phyloP scores from a whole-genome alignment of 2,329 filamentous ascomycete genomes.

The Alternaria gansuensis region DNA sequence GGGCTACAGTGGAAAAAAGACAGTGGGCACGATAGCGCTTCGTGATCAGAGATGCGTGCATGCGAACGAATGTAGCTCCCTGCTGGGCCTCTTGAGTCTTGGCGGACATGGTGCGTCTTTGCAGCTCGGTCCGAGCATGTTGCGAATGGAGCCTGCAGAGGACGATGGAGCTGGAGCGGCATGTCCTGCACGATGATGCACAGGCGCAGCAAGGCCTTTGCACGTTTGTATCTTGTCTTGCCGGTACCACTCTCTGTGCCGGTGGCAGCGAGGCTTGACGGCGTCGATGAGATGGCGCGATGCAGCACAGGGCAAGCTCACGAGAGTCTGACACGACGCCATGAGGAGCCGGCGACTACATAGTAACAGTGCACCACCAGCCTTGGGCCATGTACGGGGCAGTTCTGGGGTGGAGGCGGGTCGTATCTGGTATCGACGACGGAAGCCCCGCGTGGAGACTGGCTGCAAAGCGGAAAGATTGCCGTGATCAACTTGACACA shows the following conservation, averaged over 20 bases:
- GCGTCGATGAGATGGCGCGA: slow-evolving; percentile 1
- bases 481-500: slow-evolving; percentile 12
- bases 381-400: slow-evolving; percentile 6
- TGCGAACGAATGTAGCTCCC: slow-evolving; percentile 28
- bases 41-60: slow-evolving; percentile 39
- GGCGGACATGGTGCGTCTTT: slow-evolving; percentile 8
- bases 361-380: slow-evolving; percentile 2
- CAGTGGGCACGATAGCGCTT: slow-evolving; percentile 34
- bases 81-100: slow-evolving; percentile 20
- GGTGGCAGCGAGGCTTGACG: slow-evolving; percentile 2
- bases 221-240: slow-evolving; percentile 4
- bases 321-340: neutral
- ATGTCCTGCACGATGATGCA: slow-evolving; percentile 23
- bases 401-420: slow-evolving; percentile 7
- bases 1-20: slow-evolving; percentile 36
- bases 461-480: slow-evolving; percentile 12
- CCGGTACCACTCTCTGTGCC: neutral
- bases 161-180: neutral
- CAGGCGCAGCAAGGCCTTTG: slow-evolving; percentile 7
- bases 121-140: slow-evolving; percentile 20
- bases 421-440: slow-evolving; percentile 12
- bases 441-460: slow-evolving; percentile 16
- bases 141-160: slow-evolving; percentile 10
- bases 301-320: slow-evolving; percentile 2
- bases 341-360: neutral